A percentile compares a stretch with the other conserved stretches of the same genome.
Conservation (phyloP, 169 alveolate genomes). For the Eimeria necatrix region DNA sequence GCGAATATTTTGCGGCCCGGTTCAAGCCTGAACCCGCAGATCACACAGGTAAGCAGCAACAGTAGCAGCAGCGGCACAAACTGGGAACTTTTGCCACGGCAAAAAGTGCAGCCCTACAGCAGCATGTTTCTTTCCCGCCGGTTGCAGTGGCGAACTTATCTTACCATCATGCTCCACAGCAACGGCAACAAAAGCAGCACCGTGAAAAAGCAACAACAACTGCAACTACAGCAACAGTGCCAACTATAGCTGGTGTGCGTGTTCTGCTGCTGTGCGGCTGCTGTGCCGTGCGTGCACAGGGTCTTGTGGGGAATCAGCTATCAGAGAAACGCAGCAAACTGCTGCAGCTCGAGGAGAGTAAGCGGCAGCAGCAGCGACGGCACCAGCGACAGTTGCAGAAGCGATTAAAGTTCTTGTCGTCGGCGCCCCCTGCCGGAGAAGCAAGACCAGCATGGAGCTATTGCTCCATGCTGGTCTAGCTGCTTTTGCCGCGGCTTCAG, state of each 20-base stretch:
- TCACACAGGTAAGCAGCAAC: slow-evolving; percentile 14
- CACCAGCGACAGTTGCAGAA: slow-evolving; percentile 8
- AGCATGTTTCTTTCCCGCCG: background rate
- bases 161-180: background rate
- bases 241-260: background rate
- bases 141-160: no score
- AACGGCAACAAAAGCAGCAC: background rate
- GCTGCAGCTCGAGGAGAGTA: slow-evolving; percentile 53
- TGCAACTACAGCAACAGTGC: background rate
- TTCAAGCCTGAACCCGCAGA: background rate
- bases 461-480: background rate
- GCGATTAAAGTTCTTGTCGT: background rate
- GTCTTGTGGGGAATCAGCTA: slow-evolving; percentile 38
- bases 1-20: no score
- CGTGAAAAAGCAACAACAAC: background rate
- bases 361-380: slow-evolving; percentile 3
- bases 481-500: background rate
- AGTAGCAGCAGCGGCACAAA: background rate
- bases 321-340: slow-evolving; percentile 28
- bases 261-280: background rate
- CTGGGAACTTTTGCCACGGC: background rate
- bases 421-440: background rate
- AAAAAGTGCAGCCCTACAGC: background rate
- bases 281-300: slow-evolving; percentile 22
- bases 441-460: no score